phyloP scores from a whole-genome alignment of 176 grass and related monocot species.

The Lolium perenne region DNA sequence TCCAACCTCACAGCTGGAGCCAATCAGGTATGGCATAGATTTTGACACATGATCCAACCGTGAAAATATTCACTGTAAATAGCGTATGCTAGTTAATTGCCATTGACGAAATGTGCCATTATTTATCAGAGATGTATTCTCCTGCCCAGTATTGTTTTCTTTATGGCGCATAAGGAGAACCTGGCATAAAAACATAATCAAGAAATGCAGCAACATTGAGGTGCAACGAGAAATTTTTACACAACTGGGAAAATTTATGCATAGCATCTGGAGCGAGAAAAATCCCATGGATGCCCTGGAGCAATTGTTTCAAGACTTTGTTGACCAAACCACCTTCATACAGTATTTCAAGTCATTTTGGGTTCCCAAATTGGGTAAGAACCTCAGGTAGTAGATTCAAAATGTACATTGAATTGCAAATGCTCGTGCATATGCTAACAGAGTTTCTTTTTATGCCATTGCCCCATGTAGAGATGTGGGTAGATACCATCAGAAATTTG shows the following conservation, averaged over 20 bases:
- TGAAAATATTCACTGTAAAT: not conserved
- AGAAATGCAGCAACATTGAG: slow-evolving; percentile 77
- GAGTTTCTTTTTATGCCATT: slow-evolving; percentile 32
- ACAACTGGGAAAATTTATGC: slow-evolving; percentile 70
- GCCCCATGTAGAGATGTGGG: slow-evolving; percentile 74
- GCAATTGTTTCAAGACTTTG: slow-evolving; percentile 84
- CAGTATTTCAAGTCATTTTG: slow-evolving; percentile 92
- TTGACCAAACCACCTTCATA: slow-evolving; percentile 80
- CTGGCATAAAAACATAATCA: slow-evolving; percentile 88
- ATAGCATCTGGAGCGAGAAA: slow-evolving; percentile 69
- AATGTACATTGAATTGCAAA: slow-evolving; percentile 11
- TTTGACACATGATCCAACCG: not conserved
- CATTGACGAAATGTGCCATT: slow-evolving; percentile 33
- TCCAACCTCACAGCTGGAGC: slow-evolving; percentile 75
- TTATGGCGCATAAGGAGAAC: slow-evolving; percentile 79
- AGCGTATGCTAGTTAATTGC: not conserved
- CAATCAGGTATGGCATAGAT: slow-evolving; percentile 64
- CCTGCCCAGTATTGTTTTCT: slow-evolving; percentile 79
- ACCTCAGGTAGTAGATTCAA: not conserved
- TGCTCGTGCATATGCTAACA: not conserved
- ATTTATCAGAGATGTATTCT: slow-evolving; percentile 70
- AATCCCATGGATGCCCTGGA: slow-evolving; percentile 68
- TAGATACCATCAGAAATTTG: slow-evolving; percentile 73
- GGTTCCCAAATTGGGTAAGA: slow-evolving; percentile 92
- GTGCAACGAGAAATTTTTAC: slow-evolving; percentile 70